Conservation (phyloP, 805 yeast species). For the Dipodascus geniculatus region DNA sequence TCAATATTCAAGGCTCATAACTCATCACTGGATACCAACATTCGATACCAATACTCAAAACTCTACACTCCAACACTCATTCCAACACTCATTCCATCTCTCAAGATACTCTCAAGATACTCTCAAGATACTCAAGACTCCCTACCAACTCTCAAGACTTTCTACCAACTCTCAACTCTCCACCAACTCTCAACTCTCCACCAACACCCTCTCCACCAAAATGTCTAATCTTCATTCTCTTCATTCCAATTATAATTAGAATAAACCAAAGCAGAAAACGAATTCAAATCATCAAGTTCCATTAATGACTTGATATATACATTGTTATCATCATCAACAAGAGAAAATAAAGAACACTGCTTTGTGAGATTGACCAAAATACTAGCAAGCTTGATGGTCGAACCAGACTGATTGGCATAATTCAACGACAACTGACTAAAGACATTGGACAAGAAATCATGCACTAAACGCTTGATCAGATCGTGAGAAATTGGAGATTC, state of each 20-base stretch:
- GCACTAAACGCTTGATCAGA: constrained; percentile 30
- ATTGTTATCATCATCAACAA: constrained; percentile 30
- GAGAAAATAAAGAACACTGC: constrained; percentile 46
- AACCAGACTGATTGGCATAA: constrained; percentile 15
- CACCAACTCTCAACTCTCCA: too few relatives aligned
- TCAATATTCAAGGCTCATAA: too few relatives aligned
- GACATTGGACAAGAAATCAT: constrained; percentile 35
- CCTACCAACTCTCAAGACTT: too few relatives aligned
- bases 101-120: too few relatives aligned
- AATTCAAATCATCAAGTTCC: constrained; percentile 57
- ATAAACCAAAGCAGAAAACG: constrained; percentile 81
- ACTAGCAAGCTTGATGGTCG: constrained; percentile 47
- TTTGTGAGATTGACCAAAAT: constrained; percentile 57
- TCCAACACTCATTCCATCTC: too few relatives aligned
- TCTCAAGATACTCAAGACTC: too few relatives aligned
- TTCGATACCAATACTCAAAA: too few relatives aligned
- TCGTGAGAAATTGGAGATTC: constrained; percentile 30
- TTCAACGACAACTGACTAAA: constrained; percentile 27
- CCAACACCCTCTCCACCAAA: too few relatives aligned
- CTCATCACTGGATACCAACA: too few relatives aligned
- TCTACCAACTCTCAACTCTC: too few relatives aligned
- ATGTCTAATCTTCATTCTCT: background rate
- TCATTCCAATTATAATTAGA: constrained; percentile 44
- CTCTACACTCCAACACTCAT: too few relatives aligned
- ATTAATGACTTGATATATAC: constrained; percentile 38